Percentiles rank a stretch among this genome's conserved stretches.
Evolutionary conservation across 805 yeast genomes (phyloP).

Genomic region (Saccharomycopsis fibuligera): DNA sequence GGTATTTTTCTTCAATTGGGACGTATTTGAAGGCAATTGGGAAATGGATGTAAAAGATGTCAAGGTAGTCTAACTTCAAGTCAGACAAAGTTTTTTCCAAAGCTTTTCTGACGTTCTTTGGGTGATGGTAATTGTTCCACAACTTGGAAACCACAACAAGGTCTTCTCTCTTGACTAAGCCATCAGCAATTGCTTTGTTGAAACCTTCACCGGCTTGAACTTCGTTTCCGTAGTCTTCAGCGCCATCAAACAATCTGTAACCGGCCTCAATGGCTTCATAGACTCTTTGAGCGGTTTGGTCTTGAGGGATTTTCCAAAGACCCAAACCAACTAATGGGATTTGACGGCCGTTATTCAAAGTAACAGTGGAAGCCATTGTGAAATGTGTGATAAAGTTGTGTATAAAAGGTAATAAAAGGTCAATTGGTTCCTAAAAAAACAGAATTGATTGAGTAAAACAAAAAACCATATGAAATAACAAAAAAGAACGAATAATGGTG

Average conservation of each 20-base stretch:
- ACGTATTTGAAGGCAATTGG: constrained; percentile 83
- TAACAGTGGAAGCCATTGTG: constrained; percentile 26
- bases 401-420: not conserved
- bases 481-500: no score
- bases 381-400: not conserved
- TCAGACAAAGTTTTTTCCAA: constrained; percentile 61
- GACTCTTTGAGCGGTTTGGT: constrained; percentile 60
- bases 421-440: not conserved
- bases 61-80: constrained; percentile 71
- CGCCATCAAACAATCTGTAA: constrained; percentile 70
- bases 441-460: not conserved
- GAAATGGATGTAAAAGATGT: constrained; percentile 82
- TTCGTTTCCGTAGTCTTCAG: constrained; percentile 67
- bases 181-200: constrained; percentile 59
- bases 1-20: constrained; percentile 72
- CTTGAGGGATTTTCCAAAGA: constrained; percentile 72
- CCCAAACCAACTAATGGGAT: constrained; percentile 81
- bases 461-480: not conserved
- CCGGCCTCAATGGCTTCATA: constrained; percentile 84
- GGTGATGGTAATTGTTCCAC: constrained; percentile 83
- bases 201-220: constrained; percentile 63
- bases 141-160: constrained; percentile 75
- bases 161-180: constrained; percentile 68
- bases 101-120: constrained; percentile 62
- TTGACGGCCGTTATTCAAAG: constrained; percentile 52